phyloP scores from a whole-genome alignment of 768 basidiomycete genomes.

The Lyophyllum atratum region DNA sequence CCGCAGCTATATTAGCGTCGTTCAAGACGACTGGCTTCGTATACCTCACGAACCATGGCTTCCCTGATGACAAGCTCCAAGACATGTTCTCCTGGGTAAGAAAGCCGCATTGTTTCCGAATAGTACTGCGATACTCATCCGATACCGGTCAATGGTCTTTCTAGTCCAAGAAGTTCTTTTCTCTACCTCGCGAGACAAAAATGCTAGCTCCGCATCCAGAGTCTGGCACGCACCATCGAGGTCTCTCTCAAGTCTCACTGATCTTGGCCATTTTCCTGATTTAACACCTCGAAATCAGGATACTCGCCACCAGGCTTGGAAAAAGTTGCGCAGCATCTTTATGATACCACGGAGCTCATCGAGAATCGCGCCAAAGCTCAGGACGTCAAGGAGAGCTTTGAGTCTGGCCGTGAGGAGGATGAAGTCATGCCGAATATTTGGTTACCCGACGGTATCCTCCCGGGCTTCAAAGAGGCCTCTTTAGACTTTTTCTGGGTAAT shows the following conservation, averaged over 20 bases:
- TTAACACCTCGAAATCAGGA: conserved; percentile 20
- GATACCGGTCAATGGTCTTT: not conserved
- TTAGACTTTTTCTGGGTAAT: conserved; percentile 51
- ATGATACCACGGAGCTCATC: conserved; percentile 30
- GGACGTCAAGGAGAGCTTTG: conserved; percentile 56
- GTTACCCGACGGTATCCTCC: conserved; percentile 52
- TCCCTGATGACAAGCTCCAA: conserved; percentile 36
- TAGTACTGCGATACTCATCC: not conserved
- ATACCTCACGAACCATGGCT: conserved; percentile 45
- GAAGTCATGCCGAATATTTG: conserved; percentile 55
- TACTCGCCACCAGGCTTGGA: conserved; percentile 42
- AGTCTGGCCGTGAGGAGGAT: conserved; percentile 52
- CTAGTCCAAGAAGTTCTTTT: conserved; percentile 42
- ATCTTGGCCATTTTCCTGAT: no score
- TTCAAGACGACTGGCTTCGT: conserved; percentile 51
- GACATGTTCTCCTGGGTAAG: conserved; percentile 45
- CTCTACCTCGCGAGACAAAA: conserved; percentile 38
- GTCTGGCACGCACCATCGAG: conserved; percentile 47
- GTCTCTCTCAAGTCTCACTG: no score
- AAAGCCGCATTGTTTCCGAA: not conserved
- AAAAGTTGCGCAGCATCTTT: conserved; percentile 37
- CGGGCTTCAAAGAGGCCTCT: conserved; percentile 55
- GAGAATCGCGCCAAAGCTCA: conserved; percentile 31
- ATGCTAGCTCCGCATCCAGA: conserved; percentile 46
- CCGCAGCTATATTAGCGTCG: conserved; percentile 41